Evolutionary conservation across 2,329 filamentous ascomycete genomes (phyloP), one percentile per base, ranked within the genome.

Genomic region (Aspergillus ibericus): DNA sequence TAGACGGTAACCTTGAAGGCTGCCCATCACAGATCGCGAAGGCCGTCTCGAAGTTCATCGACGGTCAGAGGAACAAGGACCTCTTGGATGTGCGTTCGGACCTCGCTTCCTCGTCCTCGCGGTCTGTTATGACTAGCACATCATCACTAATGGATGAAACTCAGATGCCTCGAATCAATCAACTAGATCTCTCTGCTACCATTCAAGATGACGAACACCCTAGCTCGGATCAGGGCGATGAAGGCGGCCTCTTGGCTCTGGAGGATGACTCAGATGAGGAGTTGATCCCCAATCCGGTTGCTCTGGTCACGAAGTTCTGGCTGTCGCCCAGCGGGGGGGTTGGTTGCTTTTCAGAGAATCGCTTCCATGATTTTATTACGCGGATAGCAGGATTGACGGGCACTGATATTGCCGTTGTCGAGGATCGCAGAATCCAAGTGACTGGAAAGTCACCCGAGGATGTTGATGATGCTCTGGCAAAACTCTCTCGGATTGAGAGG

Each of bases 31-130:
- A 57, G 10, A 38, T 70, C 27, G 63, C 64, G 1, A 47, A 29
- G 1, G 25, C 64, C 7, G 48, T 72, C 15, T 61, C 65, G 4
- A 51, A 57, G 27, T 68, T 70, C 42, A 67, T 74, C 32, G 70
- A 73, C 5, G 61, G 64, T 5, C 66, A 74, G 40, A 68, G 63
- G 34, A 63, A 66, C 44, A 72, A 72, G 56, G 69, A 74, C 46
- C 50, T 72, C 10, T 53, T 74, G n/a, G 71, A 74, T 60, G 72
- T 74, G 62, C 36, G 70, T 29, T n/a, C 35, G 13, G 3, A 8
- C 8, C 29, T 46, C 29, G 6, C 16, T 20, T 27, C 27, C 16
- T n/a, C 36, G 10, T 27, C 55, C 10, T n/a, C 29, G 5, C 35
- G 3, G 25, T 6, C 13, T 25, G 18, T 35, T 34, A 10, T 18